phyloP scores from a whole-genome alignment of 2,329 filamentous ascomycete species.

The Fusarium setosum region DNA sequence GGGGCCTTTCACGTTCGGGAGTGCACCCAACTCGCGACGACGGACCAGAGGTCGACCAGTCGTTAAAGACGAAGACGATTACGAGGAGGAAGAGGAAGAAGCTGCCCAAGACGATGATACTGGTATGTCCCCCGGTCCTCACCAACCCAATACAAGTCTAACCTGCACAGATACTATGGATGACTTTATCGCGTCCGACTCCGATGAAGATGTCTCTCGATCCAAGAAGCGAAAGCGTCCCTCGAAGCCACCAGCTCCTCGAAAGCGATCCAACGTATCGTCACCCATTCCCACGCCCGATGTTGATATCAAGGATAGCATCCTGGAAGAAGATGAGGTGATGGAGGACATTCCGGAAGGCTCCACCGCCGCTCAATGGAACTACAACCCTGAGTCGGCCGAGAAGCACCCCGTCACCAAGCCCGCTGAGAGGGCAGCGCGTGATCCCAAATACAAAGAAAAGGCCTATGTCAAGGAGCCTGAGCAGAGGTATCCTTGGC shows the following conservation, averaged over 20 bases:
- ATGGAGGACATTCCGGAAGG: constrained; percentile 68
- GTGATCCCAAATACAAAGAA: constrained; percentile 57
- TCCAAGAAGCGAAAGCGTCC: constrained; percentile 83
- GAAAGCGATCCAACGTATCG: constrained; percentile 72
- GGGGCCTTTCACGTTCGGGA: constrained; percentile 70
- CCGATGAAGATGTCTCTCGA: constrained; percentile 70
- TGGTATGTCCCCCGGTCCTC: constrained; percentile 52
- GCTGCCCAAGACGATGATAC: constrained; percentile 71
- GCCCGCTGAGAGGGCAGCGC: constrained; percentile 44
- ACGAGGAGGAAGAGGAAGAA: constrained; percentile 78
- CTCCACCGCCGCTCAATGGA: constrained; percentile 88
- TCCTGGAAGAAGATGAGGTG: constrained; percentile 64
- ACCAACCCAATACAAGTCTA: not conserved
- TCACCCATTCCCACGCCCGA: constrained; percentile 44
- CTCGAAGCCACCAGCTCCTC: constrained; percentile 60
- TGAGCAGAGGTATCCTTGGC: constrained; percentile 88
- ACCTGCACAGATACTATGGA: constrained; percentile 73
- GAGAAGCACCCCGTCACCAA: constrained; percentile 51
- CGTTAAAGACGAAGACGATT: constrained; percentile 76
- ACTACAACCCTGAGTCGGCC: constrained; percentile 63
- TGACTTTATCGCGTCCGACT: constrained; percentile 89
- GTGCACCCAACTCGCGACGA: constrained; percentile 52
- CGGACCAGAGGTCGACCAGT: constrained; percentile 65
- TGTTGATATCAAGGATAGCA: constrained; percentile 52
- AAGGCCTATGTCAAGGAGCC: constrained; percentile 87